Percentiles rank a stretch among this genome's conserved stretches.
phyloP scores from a whole-genome alignment of 805 yeast genomes.

The Metschnikowia bowlesiae region DNA sequence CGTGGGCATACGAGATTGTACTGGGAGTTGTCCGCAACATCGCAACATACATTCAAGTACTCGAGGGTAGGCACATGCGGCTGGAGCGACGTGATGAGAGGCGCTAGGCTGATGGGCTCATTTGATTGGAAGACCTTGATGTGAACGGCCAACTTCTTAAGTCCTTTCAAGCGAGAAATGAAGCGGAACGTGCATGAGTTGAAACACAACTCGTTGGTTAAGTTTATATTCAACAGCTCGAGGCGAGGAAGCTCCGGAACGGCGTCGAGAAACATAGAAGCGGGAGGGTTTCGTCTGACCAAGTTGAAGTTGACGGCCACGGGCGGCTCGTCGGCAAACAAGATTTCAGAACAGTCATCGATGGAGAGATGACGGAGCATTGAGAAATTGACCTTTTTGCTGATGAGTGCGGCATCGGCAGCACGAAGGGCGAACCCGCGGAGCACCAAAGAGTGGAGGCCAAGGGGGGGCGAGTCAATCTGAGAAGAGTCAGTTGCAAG shows the following conservation, averaged over 20 bases:
- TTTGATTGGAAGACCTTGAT: conserved; percentile 6
- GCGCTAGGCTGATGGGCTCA: conserved; percentile 8
- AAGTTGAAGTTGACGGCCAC: conserved; percentile 2
- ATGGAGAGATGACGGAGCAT: conserved; percentile 8
- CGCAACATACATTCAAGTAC: conserved; percentile 12
- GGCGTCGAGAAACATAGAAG: conserved; percentile 9
- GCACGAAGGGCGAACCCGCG: conserved; percentile 7
- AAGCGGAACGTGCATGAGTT: conserved; percentile 6
- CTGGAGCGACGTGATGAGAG: conserved; percentile 9
- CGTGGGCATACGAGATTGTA: conserved; percentile 7
- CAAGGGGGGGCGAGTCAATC: neutral
- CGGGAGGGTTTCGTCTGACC: conserved; percentile 12
- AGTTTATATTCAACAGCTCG: conserved; percentile 10
- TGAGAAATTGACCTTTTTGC: conserved; percentile 2
- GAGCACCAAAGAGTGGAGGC: conserved; percentile 7
- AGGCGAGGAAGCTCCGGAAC: conserved; percentile 5
- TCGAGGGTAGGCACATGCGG: conserved; percentile 9
- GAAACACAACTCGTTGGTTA: conserved; percentile 13
- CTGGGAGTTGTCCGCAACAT: conserved; percentile 6
- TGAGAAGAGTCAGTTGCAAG: no score
- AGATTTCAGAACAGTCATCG: conserved; percentile 11
- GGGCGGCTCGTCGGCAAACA: conserved; percentile 1
- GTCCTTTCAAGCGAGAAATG: conserved; percentile 4
- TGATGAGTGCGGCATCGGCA: conserved; percentile 11
- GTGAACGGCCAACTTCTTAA: conserved; percentile 10